Evolutionary conservation across 2,329 filamentous ascomycete species (phyloP).

Genomic region (Coniochaeta pulveracea): DNA sequence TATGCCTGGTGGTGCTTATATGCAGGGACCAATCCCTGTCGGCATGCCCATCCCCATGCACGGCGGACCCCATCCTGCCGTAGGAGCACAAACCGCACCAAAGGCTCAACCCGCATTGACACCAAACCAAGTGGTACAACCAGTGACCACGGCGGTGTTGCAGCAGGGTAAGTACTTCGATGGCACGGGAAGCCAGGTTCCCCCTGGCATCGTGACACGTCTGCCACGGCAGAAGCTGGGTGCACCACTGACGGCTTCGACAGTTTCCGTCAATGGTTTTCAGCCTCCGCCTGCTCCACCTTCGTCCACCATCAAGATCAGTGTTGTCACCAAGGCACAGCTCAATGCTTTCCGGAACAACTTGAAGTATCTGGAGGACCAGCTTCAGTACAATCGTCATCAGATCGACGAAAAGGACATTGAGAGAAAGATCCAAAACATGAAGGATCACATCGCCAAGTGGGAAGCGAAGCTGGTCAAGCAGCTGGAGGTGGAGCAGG

Average conservation of each 20-base stretch:
- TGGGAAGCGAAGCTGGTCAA: constrained; percentile 13
- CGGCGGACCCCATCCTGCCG: not conserved
- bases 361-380: constrained; percentile 45
- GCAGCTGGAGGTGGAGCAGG: not conserved
- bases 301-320: constrained; percentile 47
- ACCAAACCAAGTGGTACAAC: too few species aligned
- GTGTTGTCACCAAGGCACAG: constrained; percentile 50
- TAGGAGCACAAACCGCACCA: too few species aligned
- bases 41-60: too few species aligned
- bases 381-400: constrained; percentile 49
- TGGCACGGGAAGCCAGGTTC: too few species aligned
- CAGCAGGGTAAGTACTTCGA: too few species aligned
- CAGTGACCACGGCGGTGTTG: too few species aligned
- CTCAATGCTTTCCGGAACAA: constrained; percentile 37
- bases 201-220: not conserved
- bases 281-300: constrained; percentile 25
- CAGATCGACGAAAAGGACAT: constrained; percentile 48
- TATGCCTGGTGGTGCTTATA: too few species aligned
- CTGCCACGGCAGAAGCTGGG: not conserved
- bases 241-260: not conserved
- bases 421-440: constrained; percentile 32
- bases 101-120: too few species aligned
- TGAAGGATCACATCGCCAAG: constrained; percentile 19
- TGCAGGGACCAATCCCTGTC: too few species aligned
- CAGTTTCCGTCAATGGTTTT: constrained; percentile 13